phyloP scores from a whole-genome alignment of 2,329 filamentous ascomycete species.

The Polytolypa hystricis region DNA sequence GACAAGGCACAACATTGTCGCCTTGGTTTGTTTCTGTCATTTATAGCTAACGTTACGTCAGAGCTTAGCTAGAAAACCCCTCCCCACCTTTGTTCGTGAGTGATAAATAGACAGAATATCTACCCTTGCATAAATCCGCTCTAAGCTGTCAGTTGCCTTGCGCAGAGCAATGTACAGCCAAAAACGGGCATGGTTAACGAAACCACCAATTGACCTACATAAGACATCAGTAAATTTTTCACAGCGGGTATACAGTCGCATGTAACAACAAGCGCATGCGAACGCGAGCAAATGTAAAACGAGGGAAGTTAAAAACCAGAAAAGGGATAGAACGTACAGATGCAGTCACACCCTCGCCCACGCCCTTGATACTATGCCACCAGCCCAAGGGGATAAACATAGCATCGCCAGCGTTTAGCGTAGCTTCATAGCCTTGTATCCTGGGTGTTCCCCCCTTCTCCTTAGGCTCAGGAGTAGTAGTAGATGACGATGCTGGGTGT shows the following conservation, averaged over 20 bases:
- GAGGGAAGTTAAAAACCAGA: not conserved
- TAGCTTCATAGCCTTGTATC: conserved; percentile 37
- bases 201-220: conserved; percentile 70
- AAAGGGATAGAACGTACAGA: conserved; percentile 35
- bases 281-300: conserved; percentile 7
- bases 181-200: conserved; percentile 44
- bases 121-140: too few relatives aligned
- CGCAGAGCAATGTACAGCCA: too few relatives aligned
- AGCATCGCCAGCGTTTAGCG: conserved; percentile 54
- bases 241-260: too few relatives aligned
- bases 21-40: too few relatives aligned
- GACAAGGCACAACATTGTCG: too few relatives aligned
- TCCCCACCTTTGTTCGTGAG: too few relatives aligned
- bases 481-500: conserved; percentile 14
- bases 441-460: not conserved
- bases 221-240: conserved; percentile 21
- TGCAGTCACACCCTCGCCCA: conserved; percentile 46
- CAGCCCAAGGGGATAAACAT: conserved; percentile 72
- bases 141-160: too few relatives aligned
- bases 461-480: too few relatives aligned
- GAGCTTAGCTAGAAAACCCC: too few relatives aligned
- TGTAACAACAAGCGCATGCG: too few relatives aligned
- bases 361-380: conserved; percentile 74
- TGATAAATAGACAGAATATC: too few relatives aligned
- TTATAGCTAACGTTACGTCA: too few relatives aligned